Evolutionary conservation across 805 yeast species (phyloP), one percentile per base, ranked within the genome.

Genomic region (Hanseniaspora singularis): DNA sequence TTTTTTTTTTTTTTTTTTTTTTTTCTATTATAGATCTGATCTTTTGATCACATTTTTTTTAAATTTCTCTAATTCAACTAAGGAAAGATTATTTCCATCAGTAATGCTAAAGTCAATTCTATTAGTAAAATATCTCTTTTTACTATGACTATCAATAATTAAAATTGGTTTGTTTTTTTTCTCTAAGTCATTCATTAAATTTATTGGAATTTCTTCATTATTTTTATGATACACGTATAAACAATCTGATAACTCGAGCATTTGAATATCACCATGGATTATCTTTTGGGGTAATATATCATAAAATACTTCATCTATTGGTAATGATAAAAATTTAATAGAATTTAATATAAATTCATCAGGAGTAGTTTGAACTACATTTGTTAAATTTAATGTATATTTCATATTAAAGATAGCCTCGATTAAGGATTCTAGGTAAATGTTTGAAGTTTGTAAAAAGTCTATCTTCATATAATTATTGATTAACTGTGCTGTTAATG

Each of bases 331-430:
- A 4, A 37, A 19, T 18, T 33, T 36, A 11, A 8, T 12, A 4
- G 33, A 12, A 22, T 44, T 31, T 11, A 44, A 16, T 10, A 44
- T 30, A 24, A 36, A 44, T 15, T 44, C 48, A 31, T 44, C 48
- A 19, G 48, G 48, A 16, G 48, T 44, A 32, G 31, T 26, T n/a
- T 44, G 48, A 3, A 44, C 37, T 4, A 37, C 18, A 31, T 44
- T 44, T 3, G 20, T 39, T 2, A 44, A 30, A n/a, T 41, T 41
- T 12, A 44, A 32, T 9, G 33, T 16, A 16, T 44, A 37, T 18
- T 44, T 44, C 28, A 44, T 31, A 22, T 44, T 44, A 32, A 36
- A 44, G n/a, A 44, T 22, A 1, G 38, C 37, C 9, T 23, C 18
- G 22, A 44, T n/a, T 9, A 44, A 33, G 16, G n/a, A 14, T 23